phyloP scores from a whole-genome alignment of 208 protist genomes.

The Leishmania gerbilli region DNA sequence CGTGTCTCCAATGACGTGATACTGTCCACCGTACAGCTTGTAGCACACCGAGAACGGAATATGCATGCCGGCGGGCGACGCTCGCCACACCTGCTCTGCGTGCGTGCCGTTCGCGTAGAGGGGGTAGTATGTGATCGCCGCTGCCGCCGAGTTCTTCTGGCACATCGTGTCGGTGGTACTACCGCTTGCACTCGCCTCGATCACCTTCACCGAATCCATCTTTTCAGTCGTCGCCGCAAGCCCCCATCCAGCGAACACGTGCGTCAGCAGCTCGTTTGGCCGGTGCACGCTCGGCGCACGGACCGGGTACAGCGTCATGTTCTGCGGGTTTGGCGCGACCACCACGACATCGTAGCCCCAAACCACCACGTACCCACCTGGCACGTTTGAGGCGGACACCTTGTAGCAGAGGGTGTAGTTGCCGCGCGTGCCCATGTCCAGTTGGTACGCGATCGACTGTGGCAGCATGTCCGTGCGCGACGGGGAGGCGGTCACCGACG shows the following conservation, averaged over 20 bases:
- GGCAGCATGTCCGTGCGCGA: conserved; percentile 72
- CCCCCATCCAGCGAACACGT: conserved; percentile 80
- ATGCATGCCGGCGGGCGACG: conserved; percentile 17
- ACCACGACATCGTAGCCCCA: conserved; percentile 77
- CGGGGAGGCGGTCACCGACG: conserved; percentile 46
- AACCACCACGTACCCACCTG: conserved; percentile 44
- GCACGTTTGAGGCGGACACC: conserved; percentile 25
- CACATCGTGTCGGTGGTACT: conserved; percentile 33
- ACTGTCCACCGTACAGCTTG: conserved; percentile 86
- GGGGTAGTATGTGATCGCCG: conserved; percentile 34
- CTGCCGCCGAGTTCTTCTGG: conserved; percentile 17
- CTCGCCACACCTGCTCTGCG: conserved; percentile 55
- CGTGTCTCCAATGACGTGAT: conserved; percentile 51
- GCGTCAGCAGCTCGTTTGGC: conserved; percentile 52
- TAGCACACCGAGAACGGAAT: conserved; percentile 80
- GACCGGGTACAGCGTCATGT: conserved; percentile 41
- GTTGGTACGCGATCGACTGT: conserved; percentile 60
- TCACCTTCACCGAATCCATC: conserved; percentile 61
- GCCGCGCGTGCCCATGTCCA: conserved; percentile 67
- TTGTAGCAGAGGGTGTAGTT: conserved; percentile 77
- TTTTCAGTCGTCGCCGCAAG: conserved; percentile 45
- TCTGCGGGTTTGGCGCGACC: conserved; percentile 59
- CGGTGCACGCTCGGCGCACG: conserved; percentile 8
- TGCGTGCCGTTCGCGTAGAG: conserved; percentile 78
- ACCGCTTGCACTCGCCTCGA: conserved; percentile 28